Evolutionary conservation across 345 rosid genomes (phyloP).

Genomic region (Gossypium turneri): DNA sequence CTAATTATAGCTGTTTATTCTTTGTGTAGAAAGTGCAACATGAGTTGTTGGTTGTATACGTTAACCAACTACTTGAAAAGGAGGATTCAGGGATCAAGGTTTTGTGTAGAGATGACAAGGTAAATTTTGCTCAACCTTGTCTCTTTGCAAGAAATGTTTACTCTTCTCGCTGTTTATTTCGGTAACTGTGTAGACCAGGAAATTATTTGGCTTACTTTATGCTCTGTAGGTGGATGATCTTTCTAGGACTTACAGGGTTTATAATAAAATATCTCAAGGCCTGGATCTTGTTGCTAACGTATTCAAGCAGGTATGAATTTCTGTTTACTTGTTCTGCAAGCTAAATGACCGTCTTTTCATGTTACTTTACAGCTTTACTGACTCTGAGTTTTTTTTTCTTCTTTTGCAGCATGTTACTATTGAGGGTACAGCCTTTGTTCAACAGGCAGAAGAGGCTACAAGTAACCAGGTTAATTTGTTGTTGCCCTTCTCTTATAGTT

Average conservation of each 20-base stretch:
- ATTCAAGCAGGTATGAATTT: slow-evolving; percentile 71
- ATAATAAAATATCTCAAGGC: slow-evolving; percentile 60
- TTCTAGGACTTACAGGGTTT: slow-evolving; percentile 92
- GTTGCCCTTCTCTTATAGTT: neutral
- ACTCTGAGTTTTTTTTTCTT: neutral
- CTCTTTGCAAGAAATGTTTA: neutral
- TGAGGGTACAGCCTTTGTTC: slow-evolving; percentile 80
- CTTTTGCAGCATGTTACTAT: slow-evolving; percentile 72
- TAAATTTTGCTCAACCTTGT: slow-evolving; percentile 15
- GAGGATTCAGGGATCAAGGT: slow-evolving; percentile 85
- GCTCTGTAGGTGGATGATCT: slow-evolving; percentile 72
- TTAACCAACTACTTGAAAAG: slow-evolving; percentile 70
- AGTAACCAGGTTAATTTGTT: slow-evolving; percentile 51
- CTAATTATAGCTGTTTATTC: slow-evolving; percentile 8
- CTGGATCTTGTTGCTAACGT: slow-evolving; percentile 77
- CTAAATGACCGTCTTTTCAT: neutral
- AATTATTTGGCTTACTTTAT: neutral
- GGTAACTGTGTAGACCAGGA: neutral
- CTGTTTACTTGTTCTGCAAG: slow-evolving; percentile 1
- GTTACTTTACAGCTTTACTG: slow-evolving; percentile 1
- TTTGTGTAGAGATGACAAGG: slow-evolving; percentile 89
- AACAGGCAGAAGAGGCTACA: slow-evolving; percentile 92
- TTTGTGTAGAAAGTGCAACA: slow-evolving; percentile 79
- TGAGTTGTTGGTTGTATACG: slow-evolving; percentile 64
- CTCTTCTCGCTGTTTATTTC: neutral